These are phyloP conservation scores for Phytophthora chlamydospora DNA, from an alignment of 352 stramenopile species.

Conservation along the genomic window DNA sequence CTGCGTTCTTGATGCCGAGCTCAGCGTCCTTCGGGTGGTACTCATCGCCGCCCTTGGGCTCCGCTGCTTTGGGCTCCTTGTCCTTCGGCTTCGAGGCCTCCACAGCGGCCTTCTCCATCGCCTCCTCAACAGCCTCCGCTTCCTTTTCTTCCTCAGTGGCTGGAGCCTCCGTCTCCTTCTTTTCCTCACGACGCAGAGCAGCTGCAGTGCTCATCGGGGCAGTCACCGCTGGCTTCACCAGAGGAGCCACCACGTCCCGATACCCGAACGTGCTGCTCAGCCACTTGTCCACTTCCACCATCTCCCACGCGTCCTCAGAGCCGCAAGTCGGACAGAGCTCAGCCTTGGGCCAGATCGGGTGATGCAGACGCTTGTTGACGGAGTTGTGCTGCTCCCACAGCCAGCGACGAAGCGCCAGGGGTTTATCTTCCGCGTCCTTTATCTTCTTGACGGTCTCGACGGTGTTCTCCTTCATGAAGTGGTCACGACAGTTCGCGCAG, in stretches of 20 bases:
- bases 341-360: constrained; percentile 80
- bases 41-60: constrained; percentile 38
- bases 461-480: constrained; percentile 83
- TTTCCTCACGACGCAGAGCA: constrained; percentile 27
- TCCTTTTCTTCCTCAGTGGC: constrained; percentile 13
- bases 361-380: constrained; percentile 79
- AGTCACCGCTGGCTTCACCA: constrained; percentile 30
- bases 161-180: constrained; percentile 22
- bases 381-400: constrained; percentile 88
- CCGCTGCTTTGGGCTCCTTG: constrained; percentile 18
- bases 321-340: constrained; percentile 76
- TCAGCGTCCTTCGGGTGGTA: constrained; percentile 77
- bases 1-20: constrained; percentile 52
- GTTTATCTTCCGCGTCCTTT: constrained; percentile 68
- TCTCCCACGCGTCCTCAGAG: constrained; percentile 58
- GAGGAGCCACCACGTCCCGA: constrained; percentile 56
- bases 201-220: constrained; percentile 20
- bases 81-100: constrained; percentile 10
- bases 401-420: constrained; percentile 71
- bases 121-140: constrained; percentile 12
- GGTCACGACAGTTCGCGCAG: constrained; percentile 76
- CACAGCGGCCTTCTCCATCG: constrained; percentile 10
- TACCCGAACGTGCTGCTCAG: constrained; percentile 68
- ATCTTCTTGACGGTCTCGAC: constrained; percentile 72
- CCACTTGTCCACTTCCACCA: constrained; percentile 82